Conservation (phyloP, 176 grass and related monocot species). For the Carex scoparia region DNA sequence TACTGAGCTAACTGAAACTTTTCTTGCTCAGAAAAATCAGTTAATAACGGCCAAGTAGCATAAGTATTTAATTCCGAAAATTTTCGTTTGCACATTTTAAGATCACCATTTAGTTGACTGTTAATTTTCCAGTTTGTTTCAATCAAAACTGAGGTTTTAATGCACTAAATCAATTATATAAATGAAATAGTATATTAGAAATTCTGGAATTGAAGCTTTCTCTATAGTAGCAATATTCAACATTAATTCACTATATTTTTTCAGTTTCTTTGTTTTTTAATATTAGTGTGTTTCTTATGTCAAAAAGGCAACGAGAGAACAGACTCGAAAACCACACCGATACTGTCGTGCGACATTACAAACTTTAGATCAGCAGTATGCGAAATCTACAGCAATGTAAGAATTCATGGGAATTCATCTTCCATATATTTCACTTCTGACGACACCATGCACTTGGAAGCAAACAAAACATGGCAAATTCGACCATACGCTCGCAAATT, state of each 20-base stretch:
- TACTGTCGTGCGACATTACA: constrained; percentile 43
- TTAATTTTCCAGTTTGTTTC: neutral
- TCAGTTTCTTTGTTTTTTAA: neutral
- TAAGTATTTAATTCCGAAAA: no score
- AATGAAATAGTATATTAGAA: neutral
- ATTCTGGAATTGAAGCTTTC: neutral
- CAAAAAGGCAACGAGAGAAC: neutral
- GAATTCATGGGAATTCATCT: constrained; percentile 38
- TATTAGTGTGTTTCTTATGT: neutral
- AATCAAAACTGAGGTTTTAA: neutral
- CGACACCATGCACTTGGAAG: constrained; percentile 17
- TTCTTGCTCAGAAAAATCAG: no score
- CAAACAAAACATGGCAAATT: constrained; percentile 52
- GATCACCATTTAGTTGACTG: neutral
- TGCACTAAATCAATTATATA: neutral
- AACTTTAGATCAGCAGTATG: constrained; percentile 49
- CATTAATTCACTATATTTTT: no score
- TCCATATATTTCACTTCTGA: constrained; percentile 17
- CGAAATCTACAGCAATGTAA: constrained; percentile 52
- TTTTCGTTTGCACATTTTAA: neutral
- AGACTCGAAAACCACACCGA: neutral
- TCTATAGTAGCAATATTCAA: no score
- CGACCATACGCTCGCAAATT: constrained; percentile 76
- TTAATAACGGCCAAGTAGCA: no score
- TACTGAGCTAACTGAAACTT: neutral